Conservation (phyloP, 768 basidiomycete species). For the Lactarius sanguifluus region DNA sequence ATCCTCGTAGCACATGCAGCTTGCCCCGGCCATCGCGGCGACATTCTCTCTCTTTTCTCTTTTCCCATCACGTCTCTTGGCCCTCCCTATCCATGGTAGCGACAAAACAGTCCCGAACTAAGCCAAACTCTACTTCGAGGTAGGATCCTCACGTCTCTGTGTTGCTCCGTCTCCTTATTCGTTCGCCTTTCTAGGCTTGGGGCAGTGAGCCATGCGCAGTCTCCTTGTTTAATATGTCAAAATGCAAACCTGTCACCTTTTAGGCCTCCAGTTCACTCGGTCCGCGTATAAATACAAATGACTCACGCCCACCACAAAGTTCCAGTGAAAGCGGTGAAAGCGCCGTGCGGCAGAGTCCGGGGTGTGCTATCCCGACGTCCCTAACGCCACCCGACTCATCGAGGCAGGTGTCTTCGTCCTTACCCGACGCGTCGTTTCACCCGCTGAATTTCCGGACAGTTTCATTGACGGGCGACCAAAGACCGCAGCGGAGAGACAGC, state of each 20-base stretch:
- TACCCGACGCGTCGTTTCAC: background rate
- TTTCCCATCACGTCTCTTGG: slow-evolving; percentile 14
- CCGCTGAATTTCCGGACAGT: slow-evolving; percentile 10
- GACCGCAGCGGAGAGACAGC: slow-evolving; percentile 28
- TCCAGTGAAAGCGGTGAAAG: slow-evolving; percentile 21
- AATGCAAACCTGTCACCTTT: slow-evolving; percentile 12
- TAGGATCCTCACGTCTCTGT: slow-evolving; percentile 14
- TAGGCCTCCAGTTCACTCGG: slow-evolving; percentile 11
- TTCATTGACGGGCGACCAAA: slow-evolving; percentile 28
- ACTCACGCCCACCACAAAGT: slow-evolving; percentile 14
- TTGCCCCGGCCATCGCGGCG: slow-evolving; percentile 6
- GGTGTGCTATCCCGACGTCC: slow-evolving; percentile 5
- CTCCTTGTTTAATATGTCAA: slow-evolving; percentile 24
- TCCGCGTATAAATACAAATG: slow-evolving; percentile 8
- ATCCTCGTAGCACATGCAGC: slow-evolving; percentile 12
- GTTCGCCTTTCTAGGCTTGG: slow-evolving; percentile 24
- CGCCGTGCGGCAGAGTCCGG: slow-evolving; percentile 5
- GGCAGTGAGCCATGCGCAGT: slow-evolving; percentile 18
- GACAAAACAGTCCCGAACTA: slow-evolving; percentile 22
- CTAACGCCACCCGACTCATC: slow-evolving; percentile 16
- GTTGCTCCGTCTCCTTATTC: slow-evolving; percentile 21
- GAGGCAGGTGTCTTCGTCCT: background rate
- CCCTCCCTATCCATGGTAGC: slow-evolving; percentile 19
- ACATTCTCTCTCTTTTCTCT: slow-evolving; percentile 12
- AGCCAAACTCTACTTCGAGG: slow-evolving; percentile 18